phyloP scores from a whole-genome alignment of 2,329 filamentous ascomycete genomes.

The Mariannaea elegans region DNA sequence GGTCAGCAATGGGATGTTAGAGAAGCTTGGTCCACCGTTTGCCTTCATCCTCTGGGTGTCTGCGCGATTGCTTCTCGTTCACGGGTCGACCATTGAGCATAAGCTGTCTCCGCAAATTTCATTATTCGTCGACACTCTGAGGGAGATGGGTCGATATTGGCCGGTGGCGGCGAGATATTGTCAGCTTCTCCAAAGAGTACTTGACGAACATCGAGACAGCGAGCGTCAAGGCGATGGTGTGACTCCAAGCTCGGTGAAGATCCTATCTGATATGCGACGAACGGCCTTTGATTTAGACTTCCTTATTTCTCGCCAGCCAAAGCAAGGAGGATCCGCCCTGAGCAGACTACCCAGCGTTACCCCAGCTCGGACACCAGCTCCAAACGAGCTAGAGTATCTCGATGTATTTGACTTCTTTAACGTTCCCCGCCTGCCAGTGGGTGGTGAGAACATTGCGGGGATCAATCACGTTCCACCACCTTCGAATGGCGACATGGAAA shows the following conservation, averaged over 20 bases:
- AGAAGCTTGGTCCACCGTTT: constrained; percentile 87
- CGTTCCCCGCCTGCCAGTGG: constrained; percentile 74
- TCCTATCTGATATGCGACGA: constrained; percentile 89
- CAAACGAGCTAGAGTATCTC: constrained; percentile 87
- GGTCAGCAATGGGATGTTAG: constrained; percentile 75
- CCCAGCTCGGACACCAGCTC: constrained; percentile 73
- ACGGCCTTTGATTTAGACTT: constrained; percentile 92
- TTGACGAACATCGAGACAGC: constrained; percentile 85
- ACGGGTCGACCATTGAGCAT: constrained; percentile 88
- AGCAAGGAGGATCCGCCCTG: constrained; percentile 50
- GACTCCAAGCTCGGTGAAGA: constrained; percentile 84
- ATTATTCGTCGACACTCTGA: constrained; percentile 83
- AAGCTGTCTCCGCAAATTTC: constrained; percentile 81
- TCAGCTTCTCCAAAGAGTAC: constrained; percentile 79
- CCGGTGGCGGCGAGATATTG: constrained; percentile 86
- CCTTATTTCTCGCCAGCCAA: constrained; percentile 83
- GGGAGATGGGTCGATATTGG: constrained; percentile 85
- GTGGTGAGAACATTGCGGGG: constrained; percentile 46
- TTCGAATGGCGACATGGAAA: constrained; percentile 39
- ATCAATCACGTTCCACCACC: constrained; percentile 29
- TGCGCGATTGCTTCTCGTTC: constrained; percentile 85
- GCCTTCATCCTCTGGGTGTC: constrained; percentile 94
- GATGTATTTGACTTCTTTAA: constrained; percentile 98
- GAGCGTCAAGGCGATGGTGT: constrained; percentile 78
- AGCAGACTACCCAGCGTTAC: constrained; percentile 63